Conservation (phyloP, 768 basidiomycete species). For the Gloeopeniophorella convolvens region DNA sequence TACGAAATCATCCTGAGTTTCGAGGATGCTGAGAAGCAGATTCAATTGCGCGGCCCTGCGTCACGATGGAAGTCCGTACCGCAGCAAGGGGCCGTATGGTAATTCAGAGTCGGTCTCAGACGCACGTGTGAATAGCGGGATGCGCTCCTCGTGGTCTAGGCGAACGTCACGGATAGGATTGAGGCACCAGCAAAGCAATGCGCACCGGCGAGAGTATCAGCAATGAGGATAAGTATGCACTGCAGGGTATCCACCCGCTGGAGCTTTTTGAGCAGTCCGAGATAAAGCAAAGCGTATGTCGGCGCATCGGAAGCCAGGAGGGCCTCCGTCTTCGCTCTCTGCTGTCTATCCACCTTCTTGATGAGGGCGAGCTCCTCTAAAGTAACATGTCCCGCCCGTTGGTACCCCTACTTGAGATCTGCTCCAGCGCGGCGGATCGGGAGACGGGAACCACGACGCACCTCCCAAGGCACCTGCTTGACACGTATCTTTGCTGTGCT, state of each 20-base stretch:
- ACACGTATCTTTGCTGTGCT: slow-evolving; percentile 79
- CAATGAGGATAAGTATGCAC: slow-evolving; percentile 78
- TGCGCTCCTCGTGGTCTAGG: slow-evolving; percentile 82
- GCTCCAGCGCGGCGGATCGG: background rate
- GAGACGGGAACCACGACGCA: slow-evolving; percentile 28
- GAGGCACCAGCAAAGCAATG: slow-evolving; percentile 1
- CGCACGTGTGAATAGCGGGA: slow-evolving; percentile 63
- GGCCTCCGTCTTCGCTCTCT: slow-evolving; percentile 66
- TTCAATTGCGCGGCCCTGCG: slow-evolving; percentile 4
- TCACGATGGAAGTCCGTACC: slow-evolving; percentile 36
- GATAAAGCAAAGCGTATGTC: slow-evolving; percentile 82
- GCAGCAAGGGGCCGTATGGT: slow-evolving; percentile 72
- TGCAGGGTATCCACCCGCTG: slow-evolving; percentile 84
- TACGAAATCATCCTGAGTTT: slow-evolving; percentile 90
- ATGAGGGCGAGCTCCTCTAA: slow-evolving; percentile 80
- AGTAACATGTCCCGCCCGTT: slow-evolving; percentile 86
- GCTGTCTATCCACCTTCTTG: slow-evolving; percentile 85
- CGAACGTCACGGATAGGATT: background rate
- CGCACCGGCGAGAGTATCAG: slow-evolving; percentile 79
- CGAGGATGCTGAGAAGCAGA: slow-evolving; percentile 50
- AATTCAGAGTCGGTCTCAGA: slow-evolving; percentile 66
- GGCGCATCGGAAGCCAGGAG: slow-evolving; percentile 76
- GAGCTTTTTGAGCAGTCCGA: slow-evolving; percentile 81
- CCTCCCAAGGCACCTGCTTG: slow-evolving; percentile 97
- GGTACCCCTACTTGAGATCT: slow-evolving; percentile 67